A percentile compares a stretch with the other conserved stretches of the same genome.
Conservation (phyloP, 208 protist genomes). For the Trypanosoma scelopori region DNA sequence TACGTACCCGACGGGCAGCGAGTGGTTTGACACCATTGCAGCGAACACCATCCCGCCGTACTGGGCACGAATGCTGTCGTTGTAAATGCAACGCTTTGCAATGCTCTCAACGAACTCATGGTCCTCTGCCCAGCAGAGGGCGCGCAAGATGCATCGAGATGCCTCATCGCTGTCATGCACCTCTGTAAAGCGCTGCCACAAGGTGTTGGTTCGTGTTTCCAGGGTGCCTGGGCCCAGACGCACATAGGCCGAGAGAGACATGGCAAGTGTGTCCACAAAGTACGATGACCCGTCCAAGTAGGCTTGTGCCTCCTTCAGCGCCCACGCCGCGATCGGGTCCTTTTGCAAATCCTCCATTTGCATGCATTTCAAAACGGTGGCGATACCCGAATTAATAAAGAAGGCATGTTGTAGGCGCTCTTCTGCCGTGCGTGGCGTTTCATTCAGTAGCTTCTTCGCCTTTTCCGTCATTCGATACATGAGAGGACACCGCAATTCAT, state of each 20-base stretch:
- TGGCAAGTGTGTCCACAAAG: conserved; percentile 43
- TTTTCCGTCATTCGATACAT: conserved; percentile 17
- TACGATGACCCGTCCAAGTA: conserved; percentile 43
- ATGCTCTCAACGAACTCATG: conserved; percentile 57
- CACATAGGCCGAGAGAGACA: conserved; percentile 50
- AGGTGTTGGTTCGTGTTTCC: conserved; percentile 20
- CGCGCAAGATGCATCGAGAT: conserved; percentile 56
- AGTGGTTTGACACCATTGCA: conserved; percentile 44
- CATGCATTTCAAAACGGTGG: conserved; percentile 10
- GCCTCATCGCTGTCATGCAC: conserved; percentile 73
- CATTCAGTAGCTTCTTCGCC: conserved; percentile 24
- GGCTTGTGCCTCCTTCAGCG: conserved; percentile 46
- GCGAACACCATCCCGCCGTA: conserved; percentile 73
- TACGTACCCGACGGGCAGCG: conserved; percentile 41
- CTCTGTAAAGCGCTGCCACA: conserved; percentile 53
- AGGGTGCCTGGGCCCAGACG: conserved; percentile 28
- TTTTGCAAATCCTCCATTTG: conserved; percentile 20
- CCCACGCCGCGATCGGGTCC: conserved; percentile 53
- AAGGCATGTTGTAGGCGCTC: conserved; percentile 28
- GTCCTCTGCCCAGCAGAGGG: conserved; percentile 54
- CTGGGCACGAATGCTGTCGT: conserved; percentile 71
- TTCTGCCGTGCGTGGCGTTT: conserved; percentile 9
- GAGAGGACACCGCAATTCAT: conserved; percentile 38
- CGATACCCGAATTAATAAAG: conserved; percentile 21
- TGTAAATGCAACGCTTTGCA: conserved; percentile 57